Percentiles rank a stretch among this genome's conserved stretches.
phyloP scores from a whole-genome alignment of 1,284 basidiomycete genomes.

The Tremellales sp. region DNA sequence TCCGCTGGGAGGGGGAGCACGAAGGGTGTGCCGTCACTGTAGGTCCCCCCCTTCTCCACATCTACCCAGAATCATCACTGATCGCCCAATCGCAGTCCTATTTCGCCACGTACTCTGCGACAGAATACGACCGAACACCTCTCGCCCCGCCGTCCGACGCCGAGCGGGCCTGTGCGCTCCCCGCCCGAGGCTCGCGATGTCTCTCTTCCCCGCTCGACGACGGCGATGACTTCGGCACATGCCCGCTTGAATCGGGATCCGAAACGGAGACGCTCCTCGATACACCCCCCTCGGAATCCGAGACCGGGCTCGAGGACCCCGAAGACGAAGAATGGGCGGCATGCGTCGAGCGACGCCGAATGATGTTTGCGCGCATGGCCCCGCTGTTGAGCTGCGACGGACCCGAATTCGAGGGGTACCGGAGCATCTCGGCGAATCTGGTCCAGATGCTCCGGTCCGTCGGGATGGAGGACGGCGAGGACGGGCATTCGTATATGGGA shows the following conservation, averaged over 20 bases:
- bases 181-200: conserved; percentile 42
- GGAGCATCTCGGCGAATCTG: conserved; percentile 37
- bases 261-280: neutral
- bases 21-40: conserved; percentile 40
- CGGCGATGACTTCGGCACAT: neutral
- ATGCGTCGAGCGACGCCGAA: conserved; percentile 40
- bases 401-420: conserved; percentile 45
- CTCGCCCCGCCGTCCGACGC: conserved; percentile 47
- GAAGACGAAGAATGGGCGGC: conserved; percentile 35
- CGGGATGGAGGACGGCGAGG: conserved; percentile 6
- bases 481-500: conserved; percentile 1
- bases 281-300: conserved; percentile 8
- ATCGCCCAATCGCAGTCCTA: conserved; percentile 28
- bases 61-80: neutral
- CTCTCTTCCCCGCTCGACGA: conserved; percentile 13
- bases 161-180: conserved; percentile 46
- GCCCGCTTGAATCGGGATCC: neutral
- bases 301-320: conserved; percentile 7
- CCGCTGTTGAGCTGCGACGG: conserved; percentile 2
- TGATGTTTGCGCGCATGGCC: conserved; percentile 44
- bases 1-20: conserved; percentile 35
- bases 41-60: conserved; percentile 20
- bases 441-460: conserved; percentile 29
- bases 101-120: conserved; percentile 44
- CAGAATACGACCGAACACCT: conserved; percentile 49